A percentile compares a stretch with the other conserved stretches of the same genome.
phyloP scores from a whole-genome alignment of 306 rosid species.

The Cicer bijugum region DNA sequence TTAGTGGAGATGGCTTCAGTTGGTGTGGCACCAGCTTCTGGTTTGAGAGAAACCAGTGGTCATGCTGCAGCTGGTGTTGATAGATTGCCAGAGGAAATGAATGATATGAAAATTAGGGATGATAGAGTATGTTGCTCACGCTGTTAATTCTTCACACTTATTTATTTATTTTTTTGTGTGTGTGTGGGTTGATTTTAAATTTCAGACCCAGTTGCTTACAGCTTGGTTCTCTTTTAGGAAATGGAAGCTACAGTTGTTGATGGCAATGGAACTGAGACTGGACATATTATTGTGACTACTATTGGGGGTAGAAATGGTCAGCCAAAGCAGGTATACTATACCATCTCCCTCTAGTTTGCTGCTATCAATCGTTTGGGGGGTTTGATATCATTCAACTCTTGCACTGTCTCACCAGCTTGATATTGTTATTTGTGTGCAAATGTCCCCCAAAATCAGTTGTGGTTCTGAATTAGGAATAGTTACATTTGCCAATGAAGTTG shows the following conservation, averaged over 20 bases:
- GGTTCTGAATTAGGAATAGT: slow-evolving; percentile 23
- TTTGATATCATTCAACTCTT: slow-evolving; percentile 32
- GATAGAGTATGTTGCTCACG: slow-evolving; percentile 64
- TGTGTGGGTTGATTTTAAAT: slow-evolving; percentile 19
- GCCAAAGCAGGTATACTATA: slow-evolving; percentile 75
- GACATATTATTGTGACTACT: slow-evolving; percentile 94
- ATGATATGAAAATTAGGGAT: slow-evolving; percentile 91
- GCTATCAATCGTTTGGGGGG: not conserved
- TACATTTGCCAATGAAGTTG: slow-evolving; percentile 5
- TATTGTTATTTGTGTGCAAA: slow-evolving; percentile 24
- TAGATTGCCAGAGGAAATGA: slow-evolving; percentile 94
- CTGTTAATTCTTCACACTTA: slow-evolving; percentile 1
- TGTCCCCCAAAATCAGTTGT: not conserved
- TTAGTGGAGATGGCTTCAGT: slow-evolving; percentile 69
- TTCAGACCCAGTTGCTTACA: slow-evolving; percentile 28
- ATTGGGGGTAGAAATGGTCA: slow-evolving; percentile 97
- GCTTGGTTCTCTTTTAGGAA: slow-evolving; percentile 57
- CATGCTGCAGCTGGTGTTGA: slow-evolving; percentile 74
- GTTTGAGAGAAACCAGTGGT: slow-evolving; percentile 69
- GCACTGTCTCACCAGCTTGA: not conserved
- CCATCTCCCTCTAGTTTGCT: not conserved
- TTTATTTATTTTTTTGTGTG: not conserved
- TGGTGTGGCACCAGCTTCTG: slow-evolving; percentile 79
- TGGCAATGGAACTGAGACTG: slow-evolving; percentile 94
- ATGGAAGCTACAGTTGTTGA: slow-evolving; percentile 88